Percentiles rank a stretch among this genome's conserved stretches.
These are phyloP conservation scores for Sclerotinia nivalis DNA, from an alignment of 2,329 filamentous ascomycete species.

Conservation along the genomic window DNA sequence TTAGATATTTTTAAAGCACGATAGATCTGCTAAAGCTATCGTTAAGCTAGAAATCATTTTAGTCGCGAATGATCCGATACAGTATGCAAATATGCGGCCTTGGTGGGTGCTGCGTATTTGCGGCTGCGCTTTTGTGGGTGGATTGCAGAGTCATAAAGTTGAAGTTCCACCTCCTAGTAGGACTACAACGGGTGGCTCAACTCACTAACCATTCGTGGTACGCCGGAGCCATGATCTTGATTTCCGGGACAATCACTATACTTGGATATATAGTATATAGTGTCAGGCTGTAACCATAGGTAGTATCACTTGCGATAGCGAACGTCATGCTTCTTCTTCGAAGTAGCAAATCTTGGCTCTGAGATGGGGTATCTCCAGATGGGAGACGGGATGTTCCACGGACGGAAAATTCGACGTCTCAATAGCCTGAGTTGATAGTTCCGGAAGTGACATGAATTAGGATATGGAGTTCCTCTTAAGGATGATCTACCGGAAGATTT, in stretches of 20 bases:
- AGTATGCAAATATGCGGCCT: background rate
- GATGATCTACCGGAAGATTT: conserved; percentile 14
- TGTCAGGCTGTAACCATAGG: background rate
- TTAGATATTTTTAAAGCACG: background rate
- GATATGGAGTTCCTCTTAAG: background rate
- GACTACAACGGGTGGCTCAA: conserved; percentile 12
- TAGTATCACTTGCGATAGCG: background rate
- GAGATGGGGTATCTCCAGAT: background rate
- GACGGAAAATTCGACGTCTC: background rate
- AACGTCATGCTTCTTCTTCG: background rate
- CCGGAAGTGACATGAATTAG: conserved; percentile 2
- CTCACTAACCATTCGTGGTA: background rate
- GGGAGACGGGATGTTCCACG: background rate
- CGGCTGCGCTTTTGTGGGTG: background rate
- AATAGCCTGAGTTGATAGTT: background rate
- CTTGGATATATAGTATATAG: background rate
- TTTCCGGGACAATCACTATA: background rate
- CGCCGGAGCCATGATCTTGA: background rate
- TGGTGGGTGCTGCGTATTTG: background rate
- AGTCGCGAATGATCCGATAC: background rate
- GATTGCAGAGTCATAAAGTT: background rate
- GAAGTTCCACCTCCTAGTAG: background rate
- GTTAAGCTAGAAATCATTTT: background rate
- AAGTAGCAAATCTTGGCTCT: background rate
- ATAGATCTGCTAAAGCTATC: background rate